phyloP scores from a whole-genome alignment of 2,329 filamentous ascomycete genomes.

The Coniella lustricola region DNA sequence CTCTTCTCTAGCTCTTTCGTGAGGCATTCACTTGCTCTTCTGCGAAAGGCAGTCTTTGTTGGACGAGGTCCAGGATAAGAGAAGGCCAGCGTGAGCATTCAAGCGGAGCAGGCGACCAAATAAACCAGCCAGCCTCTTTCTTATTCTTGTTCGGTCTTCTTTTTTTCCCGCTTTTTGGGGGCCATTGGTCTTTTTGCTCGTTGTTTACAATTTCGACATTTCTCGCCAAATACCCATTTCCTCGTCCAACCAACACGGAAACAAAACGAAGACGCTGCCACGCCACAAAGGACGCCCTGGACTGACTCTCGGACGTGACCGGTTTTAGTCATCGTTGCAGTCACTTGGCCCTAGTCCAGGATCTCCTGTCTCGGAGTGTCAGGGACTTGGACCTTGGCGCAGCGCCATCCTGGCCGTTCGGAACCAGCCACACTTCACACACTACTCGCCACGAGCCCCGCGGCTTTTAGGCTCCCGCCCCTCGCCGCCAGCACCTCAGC shows the following conservation, averaged over 20 bases:
- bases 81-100: constrained; percentile 19
- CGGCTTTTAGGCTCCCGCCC: constrained; percentile 25
- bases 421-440: constrained; percentile 7
- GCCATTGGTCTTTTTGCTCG: too few species aligned
- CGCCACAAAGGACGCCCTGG: background rate
- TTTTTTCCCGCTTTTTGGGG: too few species aligned
- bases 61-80: constrained; percentile 11
- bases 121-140: background rate
- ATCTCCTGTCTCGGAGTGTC: constrained; percentile 15
- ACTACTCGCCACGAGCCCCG: constrained; percentile 7
- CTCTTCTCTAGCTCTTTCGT: constrained; percentile 19
- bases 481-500: constrained; percentile 2
- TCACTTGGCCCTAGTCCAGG: background rate
- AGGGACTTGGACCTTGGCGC: background rate
- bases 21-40: constrained; percentile 32
- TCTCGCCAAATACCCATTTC: too few species aligned
- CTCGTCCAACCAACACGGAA: too few species aligned
- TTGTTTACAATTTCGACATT: too few species aligned
- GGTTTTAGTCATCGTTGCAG: constrained; percentile 11
- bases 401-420: too few species aligned
- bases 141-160: constrained; percentile 2
- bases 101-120: constrained; percentile 14
- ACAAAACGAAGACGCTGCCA: too few species aligned
- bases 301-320: constrained; percentile 2
- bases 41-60: constrained; percentile 21